Percentiles rank a stretch among this genome's conserved stretches.
Conservation (phyloP, 805 yeast species). For the Zygosaccharomyces siamensis region DNA sequence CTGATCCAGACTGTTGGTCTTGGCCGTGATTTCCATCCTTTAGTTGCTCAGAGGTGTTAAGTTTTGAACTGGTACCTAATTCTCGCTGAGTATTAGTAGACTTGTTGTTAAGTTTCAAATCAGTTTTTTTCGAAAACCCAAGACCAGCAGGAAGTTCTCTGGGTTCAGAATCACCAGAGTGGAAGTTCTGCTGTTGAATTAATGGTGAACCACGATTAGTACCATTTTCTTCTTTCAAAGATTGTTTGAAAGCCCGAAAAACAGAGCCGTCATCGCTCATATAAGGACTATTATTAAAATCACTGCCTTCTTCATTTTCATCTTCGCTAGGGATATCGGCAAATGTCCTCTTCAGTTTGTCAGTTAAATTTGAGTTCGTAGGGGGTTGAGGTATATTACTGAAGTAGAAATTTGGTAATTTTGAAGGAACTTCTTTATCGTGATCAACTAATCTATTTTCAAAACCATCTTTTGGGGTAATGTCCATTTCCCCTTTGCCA, state of each 20-base stretch:
- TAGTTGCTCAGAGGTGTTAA: background rate
- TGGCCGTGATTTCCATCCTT: background rate
- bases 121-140: background rate
- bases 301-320: slow-evolving; percentile 14
- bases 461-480: background rate
- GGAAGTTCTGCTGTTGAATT: background rate
- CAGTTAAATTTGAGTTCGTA: slow-evolving; percentile 14
- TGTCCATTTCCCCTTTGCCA: slow-evolving; percentile 1
- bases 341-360: slow-evolving; percentile 13
- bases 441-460: background rate
- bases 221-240: slow-evolving; percentile 7
- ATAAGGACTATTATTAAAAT: slow-evolving; percentile 9
- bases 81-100: background rate
- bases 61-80: background rate
- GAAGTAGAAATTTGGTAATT: slow-evolving; percentile 7
- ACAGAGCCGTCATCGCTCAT: slow-evolving; percentile 21
- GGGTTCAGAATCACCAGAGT: background rate
- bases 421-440: background rate
- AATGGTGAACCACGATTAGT: background rate
- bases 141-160: background rate
- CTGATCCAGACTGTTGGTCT: background rate
- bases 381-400: slow-evolving; percentile 8
- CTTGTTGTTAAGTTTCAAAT: background rate
- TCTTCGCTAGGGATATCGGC: slow-evolving; percentile 17
- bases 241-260: slow-evolving; percentile 22